These are phyloP conservation scores for Ceriops decandra DNA, from an alignment of 345 rosid species.

Conservation along the genomic window DNA sequence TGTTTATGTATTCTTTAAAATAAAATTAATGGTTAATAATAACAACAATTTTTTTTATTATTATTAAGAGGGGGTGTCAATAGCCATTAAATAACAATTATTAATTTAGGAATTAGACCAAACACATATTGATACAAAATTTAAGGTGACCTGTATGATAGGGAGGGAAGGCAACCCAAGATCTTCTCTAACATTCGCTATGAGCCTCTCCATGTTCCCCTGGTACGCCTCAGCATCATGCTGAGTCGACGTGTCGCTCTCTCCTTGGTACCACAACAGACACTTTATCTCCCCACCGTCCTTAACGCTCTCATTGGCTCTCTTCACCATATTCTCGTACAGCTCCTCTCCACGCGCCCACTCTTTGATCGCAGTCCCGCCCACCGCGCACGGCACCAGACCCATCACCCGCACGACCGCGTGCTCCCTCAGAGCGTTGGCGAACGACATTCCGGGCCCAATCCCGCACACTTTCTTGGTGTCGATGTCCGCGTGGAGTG, in stretches of 20 bases:
- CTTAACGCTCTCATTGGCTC: conserved; percentile 54
- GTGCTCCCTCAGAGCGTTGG: conserved; percentile 43
- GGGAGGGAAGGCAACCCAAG: conserved; percentile 70
- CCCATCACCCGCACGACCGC: conserved; percentile 30
- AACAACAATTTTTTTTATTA: too few species aligned
- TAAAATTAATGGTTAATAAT: too few species aligned
- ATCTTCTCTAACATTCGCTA: conserved; percentile 59
- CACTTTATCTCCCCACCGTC: conserved; percentile 64
- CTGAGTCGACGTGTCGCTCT: conserved; percentile 58
- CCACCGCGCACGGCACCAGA: conserved; percentile 81
- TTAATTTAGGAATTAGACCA: too few species aligned
- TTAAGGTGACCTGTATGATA: conserved; percentile 49
- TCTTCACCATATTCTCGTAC: conserved; percentile 69
- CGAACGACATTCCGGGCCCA: conserved; percentile 90
- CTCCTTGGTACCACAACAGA: conserved; percentile 90
- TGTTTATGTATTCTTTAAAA: too few species aligned
- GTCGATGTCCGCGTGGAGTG: conserved; percentile 83
- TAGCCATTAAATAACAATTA: too few species aligned
- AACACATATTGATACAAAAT: too few species aligned
- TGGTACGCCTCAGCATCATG: conserved; percentile 61
- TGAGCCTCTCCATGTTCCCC: conserved; percentile 52
- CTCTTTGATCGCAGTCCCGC: conserved; percentile 78
- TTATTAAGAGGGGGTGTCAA: too few species aligned
- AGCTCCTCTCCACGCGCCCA: conserved; percentile 71
- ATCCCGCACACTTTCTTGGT: conserved; percentile 60